These are phyloP conservation scores for Trichophyton benhamiae DNA, from an alignment of 2,329 filamentous ascomycete genomes.

Conservation along the genomic window DNA sequence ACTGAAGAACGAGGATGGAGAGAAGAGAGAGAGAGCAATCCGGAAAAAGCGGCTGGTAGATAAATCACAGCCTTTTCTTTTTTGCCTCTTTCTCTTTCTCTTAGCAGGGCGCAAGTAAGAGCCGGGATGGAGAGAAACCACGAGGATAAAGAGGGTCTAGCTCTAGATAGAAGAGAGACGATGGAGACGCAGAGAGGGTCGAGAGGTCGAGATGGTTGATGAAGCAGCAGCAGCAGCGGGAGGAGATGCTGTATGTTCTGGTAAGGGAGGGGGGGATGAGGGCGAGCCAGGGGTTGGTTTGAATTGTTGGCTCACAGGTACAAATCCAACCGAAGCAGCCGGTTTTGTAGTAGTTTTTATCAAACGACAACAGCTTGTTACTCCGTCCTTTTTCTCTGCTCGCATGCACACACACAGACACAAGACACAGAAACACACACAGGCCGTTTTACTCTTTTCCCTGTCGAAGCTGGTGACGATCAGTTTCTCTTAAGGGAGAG, in stretches of 20 bases:
- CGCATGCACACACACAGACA: no score
- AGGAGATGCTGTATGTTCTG: not conserved
- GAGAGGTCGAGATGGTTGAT: no score
- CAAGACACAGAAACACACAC: no score
- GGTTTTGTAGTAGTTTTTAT: not conserved
- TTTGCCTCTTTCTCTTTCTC: not conserved
- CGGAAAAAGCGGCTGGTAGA: not conserved
- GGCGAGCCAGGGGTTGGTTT: not conserved
- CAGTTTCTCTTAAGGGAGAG: not conserved
- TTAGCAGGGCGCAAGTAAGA: not conserved
- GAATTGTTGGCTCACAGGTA: not conserved
- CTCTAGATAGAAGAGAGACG: not conserved
- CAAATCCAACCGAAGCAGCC: not conserved
- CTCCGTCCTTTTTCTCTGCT: no score
- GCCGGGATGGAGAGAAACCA: not conserved
- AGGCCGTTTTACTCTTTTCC: no score
- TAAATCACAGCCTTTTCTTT: not conserved
- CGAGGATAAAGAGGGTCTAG: not conserved
- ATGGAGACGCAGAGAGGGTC: not conserved
- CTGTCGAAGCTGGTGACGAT: no score
- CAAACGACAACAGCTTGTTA: no score
- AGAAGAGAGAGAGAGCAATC: not conserved
- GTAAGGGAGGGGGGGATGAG: not conserved
- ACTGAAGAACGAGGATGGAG: no score
- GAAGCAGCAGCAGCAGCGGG: not conserved